A percentile compares a stretch with the other conserved stretches of the same genome.
Conservation (phyloP, 2,329 filamentous ascomycete species). For the Diaporthe ampelina region DNA sequence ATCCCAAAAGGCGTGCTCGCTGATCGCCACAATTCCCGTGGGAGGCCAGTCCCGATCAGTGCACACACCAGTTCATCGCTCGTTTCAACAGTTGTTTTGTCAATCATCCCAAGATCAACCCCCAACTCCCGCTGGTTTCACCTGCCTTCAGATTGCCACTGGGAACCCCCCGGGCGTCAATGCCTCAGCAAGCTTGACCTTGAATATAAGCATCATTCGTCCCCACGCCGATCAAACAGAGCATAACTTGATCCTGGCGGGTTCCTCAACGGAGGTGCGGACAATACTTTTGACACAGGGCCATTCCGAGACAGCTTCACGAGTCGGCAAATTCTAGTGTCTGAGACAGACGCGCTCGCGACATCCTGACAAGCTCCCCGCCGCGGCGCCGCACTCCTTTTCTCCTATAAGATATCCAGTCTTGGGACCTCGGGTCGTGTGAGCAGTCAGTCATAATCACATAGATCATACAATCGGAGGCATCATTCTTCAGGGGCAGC, state of each 20-base stretch:
- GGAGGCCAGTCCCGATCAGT: slow-evolving; percentile 8
- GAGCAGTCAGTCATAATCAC: background rate
- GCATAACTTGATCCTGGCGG: slow-evolving; percentile 10
- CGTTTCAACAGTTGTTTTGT: slow-evolving; percentile 33
- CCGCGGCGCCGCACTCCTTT: background rate
- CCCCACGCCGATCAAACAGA: slow-evolving; percentile 30
- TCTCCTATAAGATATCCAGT: slow-evolving; percentile 5
- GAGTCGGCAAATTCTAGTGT: slow-evolving; percentile 28
- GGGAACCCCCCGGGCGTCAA: slow-evolving; percentile 6
- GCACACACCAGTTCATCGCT: slow-evolving; percentile 24
- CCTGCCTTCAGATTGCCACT: slow-evolving; percentile 9
- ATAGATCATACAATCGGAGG: background rate
- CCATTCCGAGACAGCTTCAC: slow-evolving; percentile 35
- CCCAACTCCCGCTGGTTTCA: slow-evolving; percentile 30
- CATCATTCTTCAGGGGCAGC: background rate
- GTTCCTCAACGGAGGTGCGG: slow-evolving; percentile 11
- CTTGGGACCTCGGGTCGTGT: background rate
- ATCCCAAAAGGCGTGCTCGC: slow-evolving; percentile 3
- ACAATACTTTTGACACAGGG: slow-evolving; percentile 7
- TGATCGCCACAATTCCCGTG: background rate
- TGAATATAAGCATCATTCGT: slow-evolving; percentile 26
- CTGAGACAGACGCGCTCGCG: slow-evolving; percentile 32
- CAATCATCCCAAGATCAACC: slow-evolving; percentile 30
- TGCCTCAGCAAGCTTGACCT: slow-evolving; percentile 19
- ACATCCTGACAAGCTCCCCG: slow-evolving; percentile 13